phyloP scores from a whole-genome alignment of 2,329 filamentous ascomycete genomes.

The Talaromyces sp. region DNA sequence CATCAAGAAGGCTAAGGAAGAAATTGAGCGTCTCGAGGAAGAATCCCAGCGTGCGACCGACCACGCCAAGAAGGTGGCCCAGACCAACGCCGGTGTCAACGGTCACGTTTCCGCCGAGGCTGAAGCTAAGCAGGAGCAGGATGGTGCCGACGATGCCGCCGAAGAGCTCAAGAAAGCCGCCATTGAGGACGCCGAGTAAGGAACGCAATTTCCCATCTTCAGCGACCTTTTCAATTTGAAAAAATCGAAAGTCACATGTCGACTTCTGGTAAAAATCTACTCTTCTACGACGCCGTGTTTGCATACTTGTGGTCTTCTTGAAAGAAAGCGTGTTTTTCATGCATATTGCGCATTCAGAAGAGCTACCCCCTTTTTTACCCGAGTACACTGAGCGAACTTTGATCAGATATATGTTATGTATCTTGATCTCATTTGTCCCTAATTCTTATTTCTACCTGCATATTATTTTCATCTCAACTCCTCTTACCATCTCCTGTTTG shows the following conservation, averaged over 20 bases:
- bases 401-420: slow-evolving; percentile 7
- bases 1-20: slow-evolving; percentile 91
- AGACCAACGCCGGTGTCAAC: slow-evolving; percentile 52
- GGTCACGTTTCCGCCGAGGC: slow-evolving; percentile 51
- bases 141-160: slow-evolving; percentile 56
- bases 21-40: slow-evolving; percentile 76
- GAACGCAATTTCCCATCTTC: neutral
- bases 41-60: slow-evolving; percentile 57
- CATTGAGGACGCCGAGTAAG: slow-evolving; percentile 53
- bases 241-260: slow-evolving; percentile 2
- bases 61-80: slow-evolving; percentile 50
- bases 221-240: neutral
- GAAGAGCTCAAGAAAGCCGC: slow-evolving; percentile 59
- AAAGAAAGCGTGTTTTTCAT: slow-evolving; percentile 11
- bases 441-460: neutral
- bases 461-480: slow-evolving; percentile 14
- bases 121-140: slow-evolving; percentile 55
- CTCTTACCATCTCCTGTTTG: neutral
- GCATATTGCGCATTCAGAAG: slow-evolving; percentile 11
- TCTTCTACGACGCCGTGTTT: slow-evolving; percentile 1
- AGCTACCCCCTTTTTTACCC: neutral
- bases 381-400: slow-evolving; percentile 12
- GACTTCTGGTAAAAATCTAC: neutral
- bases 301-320: neutral
- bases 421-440: slow-evolving; percentile 1